Percentiles rank a stretch among this genome's conserved stretches.
Evolutionary conservation across 345 rosid species (phyloP).

Genomic region (Gossypium raimondii): DNA sequence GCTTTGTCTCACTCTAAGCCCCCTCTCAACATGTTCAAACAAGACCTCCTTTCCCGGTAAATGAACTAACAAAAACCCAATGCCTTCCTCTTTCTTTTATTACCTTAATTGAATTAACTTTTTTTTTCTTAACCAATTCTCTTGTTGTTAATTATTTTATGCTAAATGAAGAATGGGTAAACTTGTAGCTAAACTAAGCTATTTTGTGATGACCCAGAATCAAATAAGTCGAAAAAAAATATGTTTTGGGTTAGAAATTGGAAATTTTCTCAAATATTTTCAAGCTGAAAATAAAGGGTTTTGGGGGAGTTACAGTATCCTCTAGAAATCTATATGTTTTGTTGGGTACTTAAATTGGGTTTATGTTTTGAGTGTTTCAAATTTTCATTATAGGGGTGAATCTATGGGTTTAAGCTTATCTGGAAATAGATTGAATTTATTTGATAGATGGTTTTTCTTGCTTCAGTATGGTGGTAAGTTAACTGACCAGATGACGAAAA

Average conservation of each 20-base stretch:
- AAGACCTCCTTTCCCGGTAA: constrained; percentile 64
- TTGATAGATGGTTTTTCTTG: no score
- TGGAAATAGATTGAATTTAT: neutral
- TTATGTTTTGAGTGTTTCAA: neutral
- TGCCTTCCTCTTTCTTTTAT: neutral
- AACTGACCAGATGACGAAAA: no score
- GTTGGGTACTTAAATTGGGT: no score
- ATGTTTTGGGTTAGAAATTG: neutral
- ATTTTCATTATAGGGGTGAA: neutral
- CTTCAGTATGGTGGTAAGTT: no score
- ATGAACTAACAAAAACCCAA: neutral
- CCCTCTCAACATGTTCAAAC: constrained; percentile 85
- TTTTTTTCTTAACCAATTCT: neutral
- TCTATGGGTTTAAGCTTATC: neutral
- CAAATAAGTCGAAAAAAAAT: neutral
- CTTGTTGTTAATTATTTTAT: neutral
- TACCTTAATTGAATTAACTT: neutral
- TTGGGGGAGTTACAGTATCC: neutral
- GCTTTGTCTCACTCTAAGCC: constrained; percentile 55
- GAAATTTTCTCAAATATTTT: neutral
- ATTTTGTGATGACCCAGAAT: neutral
- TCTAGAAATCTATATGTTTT: neutral
- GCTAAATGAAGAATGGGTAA: constrained; percentile 1
- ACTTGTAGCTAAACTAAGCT: neutral
- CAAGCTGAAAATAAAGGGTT: neutral